Base-by-base conservation (phyloP, 176 grass and related monocot species). In the Aegilops tauschii region DNA sequence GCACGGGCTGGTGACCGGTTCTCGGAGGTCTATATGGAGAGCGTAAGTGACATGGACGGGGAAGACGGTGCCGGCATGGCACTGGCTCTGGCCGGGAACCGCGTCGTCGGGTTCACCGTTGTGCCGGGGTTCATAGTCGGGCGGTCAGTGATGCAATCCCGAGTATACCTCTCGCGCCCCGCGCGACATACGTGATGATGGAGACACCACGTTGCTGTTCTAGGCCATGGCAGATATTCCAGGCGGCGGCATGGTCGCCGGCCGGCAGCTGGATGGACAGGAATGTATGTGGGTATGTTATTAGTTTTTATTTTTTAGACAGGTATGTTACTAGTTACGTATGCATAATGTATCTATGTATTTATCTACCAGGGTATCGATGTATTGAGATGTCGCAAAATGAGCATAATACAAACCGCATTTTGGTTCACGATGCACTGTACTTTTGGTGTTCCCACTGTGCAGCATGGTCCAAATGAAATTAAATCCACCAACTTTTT, bases 21-120 rank as follows among this genome's bases (percentile, higher is more conserved):
- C 88, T 96, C 93, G 21, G 92, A 96, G 82, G 92, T 98, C 36
- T 96, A 96, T 88, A 98, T 96, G 97, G 97, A 96, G 83, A 96
- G 87, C 76, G 87, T 93, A 34, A 83, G 49, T 16, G 87, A 90
- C 79, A 62, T 20, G 9, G 88, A 84, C 17, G 72, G 47, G 12
- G 85, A 86, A 5, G 87, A 77, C 29, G 44, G 20, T 10, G 58
- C 21, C 23, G 7, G 9, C 20, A 13, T 18, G 6, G 32, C 20
- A 6, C 13, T 31, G 1, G 37, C 44, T 12, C 29, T n/a, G 11
- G 37, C 31, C 23, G 44, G 64, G 31, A 44, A 47, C 6, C 42
- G 50, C 61, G 78, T 40, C 3, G 93, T 98, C 3, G 96, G 92
- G 73, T 98, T 98, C 82, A 98, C 93, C 32, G 93, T 95, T 21